A percentile compares a stretch with the other conserved stretches of the same genome.
Conservation (phyloP, 305 asterid species). For the Fraxinus xanthoxyloides region DNA sequence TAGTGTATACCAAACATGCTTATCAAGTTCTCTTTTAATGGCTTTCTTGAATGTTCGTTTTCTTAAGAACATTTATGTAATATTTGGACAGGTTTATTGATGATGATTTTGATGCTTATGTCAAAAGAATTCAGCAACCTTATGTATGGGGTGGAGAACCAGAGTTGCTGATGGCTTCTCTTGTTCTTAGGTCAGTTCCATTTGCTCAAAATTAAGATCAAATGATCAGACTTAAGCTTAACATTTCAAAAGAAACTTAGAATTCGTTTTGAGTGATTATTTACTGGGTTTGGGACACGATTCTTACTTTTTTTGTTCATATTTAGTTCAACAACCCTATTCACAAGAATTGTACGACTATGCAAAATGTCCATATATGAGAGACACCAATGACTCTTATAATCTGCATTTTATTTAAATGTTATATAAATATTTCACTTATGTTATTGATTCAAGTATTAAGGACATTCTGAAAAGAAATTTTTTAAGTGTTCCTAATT, state of each 20-base stretch:
- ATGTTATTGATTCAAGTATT: not conserved
- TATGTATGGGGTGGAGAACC: slow-evolving; percentile 94
- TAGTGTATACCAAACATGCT: not conserved
- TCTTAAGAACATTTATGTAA: too few relatives aligned
- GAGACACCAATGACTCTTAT: not conserved
- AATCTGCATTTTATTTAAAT: not conserved
- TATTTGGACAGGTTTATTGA: slow-evolving; percentile 55
- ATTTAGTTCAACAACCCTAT: not conserved
- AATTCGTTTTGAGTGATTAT: not conserved
- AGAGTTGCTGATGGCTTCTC: slow-evolving; percentile 78
- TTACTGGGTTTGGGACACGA: not conserved
- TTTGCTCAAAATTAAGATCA: not conserved
- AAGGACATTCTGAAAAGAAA: not conserved
- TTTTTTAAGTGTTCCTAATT: not conserved
- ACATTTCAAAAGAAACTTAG: not conserved
- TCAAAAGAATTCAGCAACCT: slow-evolving; percentile 63
- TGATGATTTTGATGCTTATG: slow-evolving; percentile 76
- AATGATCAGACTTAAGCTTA: not conserved
- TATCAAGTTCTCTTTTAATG: not conserved
- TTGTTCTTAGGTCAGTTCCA: slow-evolving; percentile 65
- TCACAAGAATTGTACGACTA: not conserved
- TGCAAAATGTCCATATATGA: not conserved
- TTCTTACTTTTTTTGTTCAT: not conserved
- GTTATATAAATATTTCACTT: not conserved
- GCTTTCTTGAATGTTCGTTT: not conserved